Percentiles rank a stretch among this genome's conserved stretches.
Evolutionary conservation across 176 grass and related monocot species (phyloP).

Genomic region (Bonia amplexicaulis): DNA sequence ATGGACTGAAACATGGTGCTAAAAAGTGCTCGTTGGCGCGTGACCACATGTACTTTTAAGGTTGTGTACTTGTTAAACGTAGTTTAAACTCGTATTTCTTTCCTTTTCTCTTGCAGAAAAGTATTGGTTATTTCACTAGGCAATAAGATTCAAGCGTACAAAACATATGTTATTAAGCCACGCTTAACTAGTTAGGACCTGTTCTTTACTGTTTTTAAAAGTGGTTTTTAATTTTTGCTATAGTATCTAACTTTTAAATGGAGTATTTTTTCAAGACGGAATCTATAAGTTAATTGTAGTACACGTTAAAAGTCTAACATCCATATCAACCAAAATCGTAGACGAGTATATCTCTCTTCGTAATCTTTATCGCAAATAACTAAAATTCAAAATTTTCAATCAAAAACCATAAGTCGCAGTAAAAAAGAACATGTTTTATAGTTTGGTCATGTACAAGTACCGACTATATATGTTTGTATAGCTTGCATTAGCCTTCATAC

Average conservation of each 20-base stretch:
- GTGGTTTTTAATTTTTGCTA: too few relatives aligned
- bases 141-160: neutral
- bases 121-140: neutral
- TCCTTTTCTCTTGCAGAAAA: neutral
- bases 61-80: neutral
- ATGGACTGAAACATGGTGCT: constrained; percentile 19
- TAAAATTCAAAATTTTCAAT: too few relatives aligned
- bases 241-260: too few relatives aligned
- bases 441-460: neutral
- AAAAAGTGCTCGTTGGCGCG: neutral
- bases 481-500: neutral
- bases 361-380: too few relatives aligned
- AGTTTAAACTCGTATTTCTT: neutral
- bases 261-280: too few relatives aligned
- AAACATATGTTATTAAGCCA: neutral
- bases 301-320: too few relatives aligned
- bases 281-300: too few relatives aligned
- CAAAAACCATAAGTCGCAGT: too few relatives aligned
- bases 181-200: neutral
- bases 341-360: too few relatives aligned
- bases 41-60: neutral
- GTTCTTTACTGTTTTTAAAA: too few relatives aligned
- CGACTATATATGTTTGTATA: neutral
- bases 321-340: too few relatives aligned
- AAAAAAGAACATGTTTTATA: too few relatives aligned